Percentiles rank a stretch among this genome's conserved stretches.
Evolutionary conservation across 139 green algal genomes (phyloP).

Genomic region (Volvox africanus): DNA sequence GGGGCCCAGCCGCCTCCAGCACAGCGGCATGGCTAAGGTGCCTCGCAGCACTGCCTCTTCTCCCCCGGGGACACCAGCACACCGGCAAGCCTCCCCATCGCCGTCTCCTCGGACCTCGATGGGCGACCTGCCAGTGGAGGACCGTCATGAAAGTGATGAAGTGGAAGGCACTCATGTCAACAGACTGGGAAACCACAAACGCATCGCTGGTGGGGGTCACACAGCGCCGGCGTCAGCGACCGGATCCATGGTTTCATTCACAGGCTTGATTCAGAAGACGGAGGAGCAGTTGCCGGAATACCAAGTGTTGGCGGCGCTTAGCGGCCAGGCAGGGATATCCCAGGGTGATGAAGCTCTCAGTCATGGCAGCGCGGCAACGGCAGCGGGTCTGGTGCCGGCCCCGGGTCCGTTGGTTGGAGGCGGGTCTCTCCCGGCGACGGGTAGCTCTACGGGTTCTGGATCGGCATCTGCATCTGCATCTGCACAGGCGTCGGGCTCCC

Average conservation of each 20-base stretch:
- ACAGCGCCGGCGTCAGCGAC: not conserved
- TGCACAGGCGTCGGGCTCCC: not conserved
- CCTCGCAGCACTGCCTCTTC: constrained; percentile 26
- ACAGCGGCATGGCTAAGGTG: no score
- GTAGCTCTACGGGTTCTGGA: not conserved
- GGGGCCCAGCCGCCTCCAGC: no score
- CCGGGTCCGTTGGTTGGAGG: no score
- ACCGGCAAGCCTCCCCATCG: not conserved
- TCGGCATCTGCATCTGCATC: not conserved
- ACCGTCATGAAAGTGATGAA: not conserved
- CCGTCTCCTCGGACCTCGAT: not conserved
- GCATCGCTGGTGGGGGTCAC: not conserved
- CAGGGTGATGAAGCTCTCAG: no score
- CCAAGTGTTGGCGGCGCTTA: no score
- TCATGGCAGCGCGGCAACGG: not conserved
- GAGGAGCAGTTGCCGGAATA: not conserved
- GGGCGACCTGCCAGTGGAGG: not conserved
- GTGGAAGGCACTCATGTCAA: not conserved
- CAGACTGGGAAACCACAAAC: not conserved
- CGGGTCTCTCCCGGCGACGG: no score
- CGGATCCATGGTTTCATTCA: not conserved
- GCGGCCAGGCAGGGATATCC: no score
- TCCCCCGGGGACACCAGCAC: not conserved
- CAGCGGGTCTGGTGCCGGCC: not conserved
- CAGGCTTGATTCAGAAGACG: constrained; percentile 24